phyloP scores from a whole-genome alignment of 2,329 filamentous ascomycete genomes.

The Aspergillus latus region DNA sequence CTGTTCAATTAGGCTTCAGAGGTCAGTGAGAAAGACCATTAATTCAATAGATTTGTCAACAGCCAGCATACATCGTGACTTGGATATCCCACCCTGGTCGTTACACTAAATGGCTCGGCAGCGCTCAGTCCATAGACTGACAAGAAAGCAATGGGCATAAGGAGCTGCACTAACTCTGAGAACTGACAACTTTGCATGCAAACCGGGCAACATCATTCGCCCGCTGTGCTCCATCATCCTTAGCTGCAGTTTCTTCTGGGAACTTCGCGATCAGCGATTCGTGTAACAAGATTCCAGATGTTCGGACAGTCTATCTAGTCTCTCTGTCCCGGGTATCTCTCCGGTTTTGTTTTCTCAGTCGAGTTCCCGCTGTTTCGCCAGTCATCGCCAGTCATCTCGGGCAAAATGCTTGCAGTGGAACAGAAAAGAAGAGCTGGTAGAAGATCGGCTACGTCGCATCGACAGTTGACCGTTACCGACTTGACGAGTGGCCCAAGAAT shows the following conservation, averaged over 20 bases:
- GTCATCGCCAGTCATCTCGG: neutral
- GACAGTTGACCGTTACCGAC: neutral
- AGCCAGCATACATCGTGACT: too few species aligned
- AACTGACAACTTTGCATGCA: conserved; percentile 10
- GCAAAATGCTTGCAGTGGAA: neutral
- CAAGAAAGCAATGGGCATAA: neutral
- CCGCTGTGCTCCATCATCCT: conserved; percentile 1
- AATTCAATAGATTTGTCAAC: too few species aligned
- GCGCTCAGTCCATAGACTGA: neutral
- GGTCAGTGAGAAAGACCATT: too few species aligned
- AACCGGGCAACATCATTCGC: conserved; percentile 5
- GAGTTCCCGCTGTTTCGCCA: neutral
- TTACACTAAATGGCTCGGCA: neutral
- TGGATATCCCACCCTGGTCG: neutral
- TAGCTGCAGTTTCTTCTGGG: conserved; percentile 5
- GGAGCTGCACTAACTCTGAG: conserved; percentile 6
- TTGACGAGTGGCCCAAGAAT: neutral
- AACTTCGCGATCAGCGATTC: conserved; percentile 10
- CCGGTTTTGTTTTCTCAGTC: neutral
- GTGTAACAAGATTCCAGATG: conserved; percentile 15
- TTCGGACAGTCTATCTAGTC: conserved; percentile 1
- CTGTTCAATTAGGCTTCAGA: neutral
- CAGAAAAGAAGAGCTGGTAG: conserved; percentile 6
- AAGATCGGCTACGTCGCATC: neutral
- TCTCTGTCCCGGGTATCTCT: neutral